A percentile compares a stretch with the other conserved stretches of the same genome.
These are phyloP conservation scores for Hordeum marinum DNA, from an alignment of 176 grass and related monocot species.

Conservation along the genomic window DNA sequence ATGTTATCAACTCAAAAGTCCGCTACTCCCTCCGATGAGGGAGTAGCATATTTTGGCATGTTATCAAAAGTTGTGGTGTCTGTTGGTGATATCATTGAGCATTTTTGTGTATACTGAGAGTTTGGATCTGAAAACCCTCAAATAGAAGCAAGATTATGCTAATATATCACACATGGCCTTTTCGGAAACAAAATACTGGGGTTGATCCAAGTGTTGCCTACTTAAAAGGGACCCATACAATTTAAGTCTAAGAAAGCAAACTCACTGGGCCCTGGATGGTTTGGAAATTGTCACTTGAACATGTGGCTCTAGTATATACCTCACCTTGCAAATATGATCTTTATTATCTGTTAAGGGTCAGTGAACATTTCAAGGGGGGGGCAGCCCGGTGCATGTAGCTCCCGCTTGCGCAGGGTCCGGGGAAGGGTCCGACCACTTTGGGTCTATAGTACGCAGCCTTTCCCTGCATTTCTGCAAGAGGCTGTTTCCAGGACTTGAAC, in stretches of 20 bases:
- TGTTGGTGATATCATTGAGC: not conserved
- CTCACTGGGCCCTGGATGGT: not conserved
- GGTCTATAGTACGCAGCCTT: no score
- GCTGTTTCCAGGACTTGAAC: no score
- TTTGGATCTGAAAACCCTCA: not conserved
- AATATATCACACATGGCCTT: not conserved
- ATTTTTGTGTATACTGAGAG: not conserved
- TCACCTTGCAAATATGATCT: not conserved
- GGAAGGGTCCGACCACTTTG: no score
- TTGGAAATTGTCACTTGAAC: not conserved
- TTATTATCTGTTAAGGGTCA: constrained; percentile 1
- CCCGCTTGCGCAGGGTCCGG: no score
- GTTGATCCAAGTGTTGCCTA: not conserved
- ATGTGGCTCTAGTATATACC: not conserved
- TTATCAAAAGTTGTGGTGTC: not conserved
- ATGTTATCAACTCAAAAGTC: not conserved
- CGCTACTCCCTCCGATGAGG: no score
- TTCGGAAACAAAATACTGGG: not conserved
- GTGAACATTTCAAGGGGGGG: not conserved
- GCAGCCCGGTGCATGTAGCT: no score
- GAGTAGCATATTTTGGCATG: not conserved
- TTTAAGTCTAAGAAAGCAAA: not conserved
- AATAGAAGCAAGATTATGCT: not conserved
- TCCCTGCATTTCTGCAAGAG: no score
- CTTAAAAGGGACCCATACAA: not conserved